These are phyloP conservation scores for Colletotrichum phormii DNA, from an alignment of 2,329 filamentous ascomycete species.

Conservation along the genomic window DNA sequence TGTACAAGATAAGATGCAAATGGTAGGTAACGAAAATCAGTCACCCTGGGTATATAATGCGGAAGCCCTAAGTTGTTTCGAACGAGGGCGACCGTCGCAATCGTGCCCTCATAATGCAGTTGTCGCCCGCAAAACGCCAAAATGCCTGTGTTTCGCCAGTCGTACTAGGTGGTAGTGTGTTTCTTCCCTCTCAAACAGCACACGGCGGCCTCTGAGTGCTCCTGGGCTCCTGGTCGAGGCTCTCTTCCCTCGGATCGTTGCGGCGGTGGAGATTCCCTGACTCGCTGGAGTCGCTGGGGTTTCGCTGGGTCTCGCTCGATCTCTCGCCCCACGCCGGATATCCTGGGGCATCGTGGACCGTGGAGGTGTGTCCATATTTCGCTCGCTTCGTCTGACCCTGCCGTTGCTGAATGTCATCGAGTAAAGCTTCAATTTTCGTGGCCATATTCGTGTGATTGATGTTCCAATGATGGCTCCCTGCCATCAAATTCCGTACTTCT, in stretches of 20 bases:
- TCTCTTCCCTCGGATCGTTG: background rate
- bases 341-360: background rate
- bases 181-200: background rate
- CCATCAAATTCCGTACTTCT: slow-evolving; percentile 14
- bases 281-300: background rate
- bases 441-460: background rate
- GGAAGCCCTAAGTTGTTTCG: slow-evolving; percentile 13
- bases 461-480: background rate
- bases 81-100: slow-evolving; percentile 2
- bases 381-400: background rate
- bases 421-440: background rate
- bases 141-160: slow-evolving; percentile 11
- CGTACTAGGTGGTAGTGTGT: background rate
- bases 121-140: slow-evolving; percentile 9
- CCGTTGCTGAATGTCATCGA: background rate
- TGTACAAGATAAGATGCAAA: slow-evolving; percentile 13
- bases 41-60: slow-evolving; percentile 34
- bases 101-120: slow-evolving; percentile 18
- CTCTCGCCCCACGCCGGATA: background rate
- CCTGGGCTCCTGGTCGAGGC: background rate
- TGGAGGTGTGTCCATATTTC: background rate
- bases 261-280: slow-evolving; percentile 2
- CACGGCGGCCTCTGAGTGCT: slow-evolving; percentile 2
- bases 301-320: background rate
- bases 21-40: background rate